Evolutionary conservation across 768 basidiomycete species (phyloP), one percentile per base, ranked within the genome.

Genomic region (Collybia nuda): DNA sequence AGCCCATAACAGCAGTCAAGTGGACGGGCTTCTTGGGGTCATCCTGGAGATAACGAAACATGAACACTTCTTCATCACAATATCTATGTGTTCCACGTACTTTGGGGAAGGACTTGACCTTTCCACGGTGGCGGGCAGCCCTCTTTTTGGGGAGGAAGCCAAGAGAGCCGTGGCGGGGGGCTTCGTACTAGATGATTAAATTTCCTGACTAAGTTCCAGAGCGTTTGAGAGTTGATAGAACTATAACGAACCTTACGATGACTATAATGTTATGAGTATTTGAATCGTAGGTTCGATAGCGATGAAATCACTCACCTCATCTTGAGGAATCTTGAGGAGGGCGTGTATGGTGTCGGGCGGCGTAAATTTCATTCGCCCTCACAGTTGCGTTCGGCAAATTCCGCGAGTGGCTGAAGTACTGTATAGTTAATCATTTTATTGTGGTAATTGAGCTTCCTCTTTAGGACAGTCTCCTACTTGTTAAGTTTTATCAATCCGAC

Each of bases 81-180:
- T 41, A 28, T 19, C 5, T 18, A 40, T 0, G 35, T 29, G 11
- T 40, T 26, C 19, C 12, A 63, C 85, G 53, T 56, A 93, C 95
- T 87, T 86, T 94, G 67, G 97, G 97, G 88, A 98, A 99, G 57
- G 94, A 85, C 85, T 99, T 99, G 75, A 98, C 94, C 82, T 94
- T 95, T 72, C 96, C 96, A 63, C 96, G 88, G 77, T 98, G 96
- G 68, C 96, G 88, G 59, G 96, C 94, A 50, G 96, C 81, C 66
- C 96, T 86, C 79, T 99, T 98, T 69, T 90, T 85, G 65, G 96
- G 96, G 56, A 98, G 84, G 81, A 94, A 96, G 66, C 94, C 96
- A 63, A 98, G 86, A 58, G 94, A 97, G 67, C 96, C 96, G 75
- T 95, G 92, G 68, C 96, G 93, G 66, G 96, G 96, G 59, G 93